These are phyloP conservation scores for Xylaria longipes DNA, from an alignment of 495 filamentous ascomycete genomes.

Conservation along the genomic window DNA sequence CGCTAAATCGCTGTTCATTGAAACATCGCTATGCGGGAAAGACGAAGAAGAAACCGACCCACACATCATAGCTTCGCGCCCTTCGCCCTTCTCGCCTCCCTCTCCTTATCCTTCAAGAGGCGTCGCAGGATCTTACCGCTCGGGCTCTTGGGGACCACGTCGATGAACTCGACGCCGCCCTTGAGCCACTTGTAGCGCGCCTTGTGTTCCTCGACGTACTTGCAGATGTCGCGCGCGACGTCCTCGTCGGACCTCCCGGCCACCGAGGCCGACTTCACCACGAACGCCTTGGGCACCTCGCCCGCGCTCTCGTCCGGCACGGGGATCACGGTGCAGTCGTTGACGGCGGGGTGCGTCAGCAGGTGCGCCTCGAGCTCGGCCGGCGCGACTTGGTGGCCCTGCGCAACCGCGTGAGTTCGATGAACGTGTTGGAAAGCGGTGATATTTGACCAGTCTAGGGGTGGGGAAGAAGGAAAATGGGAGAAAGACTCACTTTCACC, in stretches of 20 bases:
- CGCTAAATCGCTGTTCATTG: neutral
- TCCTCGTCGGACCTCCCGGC: slow-evolving; percentile 59
- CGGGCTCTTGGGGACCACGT: slow-evolving; percentile 83
- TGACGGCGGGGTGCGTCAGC: slow-evolving; percentile 78
- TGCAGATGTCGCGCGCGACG: slow-evolving; percentile 67
- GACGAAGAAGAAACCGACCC: neutral
- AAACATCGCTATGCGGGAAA: neutral
- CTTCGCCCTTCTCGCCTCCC: slow-evolving; percentile 66
- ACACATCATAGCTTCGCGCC: slow-evolving; percentile 56
- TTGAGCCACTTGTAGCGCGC: slow-evolving; percentile 88
- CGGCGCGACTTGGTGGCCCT: slow-evolving; percentile 91
- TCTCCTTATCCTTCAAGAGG: slow-evolving; percentile 80
- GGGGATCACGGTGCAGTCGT: slow-evolving; percentile 84
- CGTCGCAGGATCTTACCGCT: slow-evolving; percentile 91
- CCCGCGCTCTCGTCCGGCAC: slow-evolving; percentile 76
- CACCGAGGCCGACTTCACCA: slow-evolving; percentile 73
- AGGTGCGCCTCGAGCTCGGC: slow-evolving; percentile 91
- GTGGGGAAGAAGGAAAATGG: neutral
- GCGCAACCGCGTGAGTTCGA: slow-evolving; percentile 3
- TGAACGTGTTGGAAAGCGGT: neutral
- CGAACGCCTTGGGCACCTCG: slow-evolving; percentile 86
- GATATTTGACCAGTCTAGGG: neutral
- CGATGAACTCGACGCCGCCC: slow-evolving; percentile 80
- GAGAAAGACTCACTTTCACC: slow-evolving; percentile 70
- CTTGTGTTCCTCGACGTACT: slow-evolving; percentile 83